Evolutionary conservation across 2,329 filamentous ascomycete species (phyloP).

Genomic region (Emergomyces pasteurianus): DNA sequence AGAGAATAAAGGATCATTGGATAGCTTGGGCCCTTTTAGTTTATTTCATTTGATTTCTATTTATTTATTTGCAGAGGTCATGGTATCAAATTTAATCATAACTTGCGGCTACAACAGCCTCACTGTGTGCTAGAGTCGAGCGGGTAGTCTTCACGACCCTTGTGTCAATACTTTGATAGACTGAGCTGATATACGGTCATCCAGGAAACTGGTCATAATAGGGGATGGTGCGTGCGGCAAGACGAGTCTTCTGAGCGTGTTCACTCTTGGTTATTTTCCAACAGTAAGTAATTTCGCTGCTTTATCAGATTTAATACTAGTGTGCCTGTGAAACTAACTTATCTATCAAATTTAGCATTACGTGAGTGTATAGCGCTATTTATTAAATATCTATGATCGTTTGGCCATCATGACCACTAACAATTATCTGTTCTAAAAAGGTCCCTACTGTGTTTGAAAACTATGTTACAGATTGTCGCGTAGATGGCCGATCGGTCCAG

Average conservation of each 20-base stretch:
- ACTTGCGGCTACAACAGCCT: no score
- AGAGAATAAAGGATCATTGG: constrained; percentile 15
- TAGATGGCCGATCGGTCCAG: constrained; percentile 97
- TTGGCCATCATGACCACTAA: constrained; percentile 3
- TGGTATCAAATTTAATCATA: not conserved
- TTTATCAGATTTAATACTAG: not conserved
- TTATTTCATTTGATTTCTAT: no score
- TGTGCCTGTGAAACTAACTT: constrained; percentile 18
- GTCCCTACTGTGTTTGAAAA: constrained; percentile 98
- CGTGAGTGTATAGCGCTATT: constrained; percentile 21
- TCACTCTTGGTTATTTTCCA: constrained; percentile 94
- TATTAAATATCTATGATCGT: not conserved
- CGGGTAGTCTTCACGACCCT: not conserved
- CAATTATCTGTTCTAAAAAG: constrained; percentile 39
- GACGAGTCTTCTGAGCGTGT: constrained; percentile 92
- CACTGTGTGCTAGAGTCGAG: constrained; percentile 4
- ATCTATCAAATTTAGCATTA: constrained; percentile 28
- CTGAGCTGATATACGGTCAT: constrained; percentile 1
- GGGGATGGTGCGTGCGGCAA: constrained; percentile 97
- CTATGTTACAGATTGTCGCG: constrained; percentile 96
- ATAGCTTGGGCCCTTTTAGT: no score
- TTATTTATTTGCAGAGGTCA: not conserved
- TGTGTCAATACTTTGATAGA: not conserved
- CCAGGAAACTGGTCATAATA: constrained; percentile 90
- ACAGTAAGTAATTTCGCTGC: constrained; percentile 53